A percentile compares a stretch with the other conserved stretches of the same genome.
Evolutionary conservation across 805 yeast genomes (phyloP).

Genomic region (Metschnikowia gelsemii): DNA sequence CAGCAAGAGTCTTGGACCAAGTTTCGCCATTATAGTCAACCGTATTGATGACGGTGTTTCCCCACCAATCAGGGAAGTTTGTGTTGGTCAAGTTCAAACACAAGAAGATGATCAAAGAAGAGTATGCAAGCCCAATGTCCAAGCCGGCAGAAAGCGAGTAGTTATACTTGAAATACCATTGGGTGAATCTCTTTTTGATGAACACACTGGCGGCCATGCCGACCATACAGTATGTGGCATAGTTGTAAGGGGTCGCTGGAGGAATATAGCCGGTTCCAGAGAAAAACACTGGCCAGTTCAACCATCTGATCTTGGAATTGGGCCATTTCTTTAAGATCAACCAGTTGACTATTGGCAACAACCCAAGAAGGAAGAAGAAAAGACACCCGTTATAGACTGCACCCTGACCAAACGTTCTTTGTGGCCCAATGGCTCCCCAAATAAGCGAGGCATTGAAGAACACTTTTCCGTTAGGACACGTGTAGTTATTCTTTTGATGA

Average conservation of each 20-base stretch:
- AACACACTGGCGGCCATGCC: slow-evolving; percentile 38
- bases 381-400: slow-evolving; percentile 21
- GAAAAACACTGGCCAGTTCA: slow-evolving; percentile 44
- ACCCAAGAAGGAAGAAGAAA: slow-evolving; percentile 41
- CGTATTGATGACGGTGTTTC: slow-evolving; percentile 47
- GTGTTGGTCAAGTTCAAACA: slow-evolving; percentile 26
- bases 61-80: slow-evolving; percentile 61
- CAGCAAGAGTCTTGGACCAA: slow-evolving; percentile 26
- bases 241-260: slow-evolving; percentile 72
- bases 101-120: slow-evolving; percentile 40
- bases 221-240: slow-evolving; percentile 50
- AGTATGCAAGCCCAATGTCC: slow-evolving; percentile 45
- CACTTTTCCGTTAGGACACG: slow-evolving; percentile 43
- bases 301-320: slow-evolving; percentile 30
- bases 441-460: slow-evolving; percentile 45
- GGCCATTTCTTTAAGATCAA: slow-evolving; percentile 43
- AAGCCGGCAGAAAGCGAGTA: slow-evolving; percentile 46
- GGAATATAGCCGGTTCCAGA: slow-evolving; percentile 61
- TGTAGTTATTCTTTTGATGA: slow-evolving; percentile 30
- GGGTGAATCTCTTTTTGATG: slow-evolving; percentile 41
- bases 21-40: slow-evolving; percentile 39
- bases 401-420: slow-evolving; percentile 19
- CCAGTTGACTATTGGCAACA: slow-evolving; percentile 39
- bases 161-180: slow-evolving; percentile 47
- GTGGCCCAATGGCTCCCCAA: slow-evolving; percentile 45